phyloP scores from a whole-genome alignment of 495 filamentous ascomycete genomes.

The Extremus antarcticus region DNA sequence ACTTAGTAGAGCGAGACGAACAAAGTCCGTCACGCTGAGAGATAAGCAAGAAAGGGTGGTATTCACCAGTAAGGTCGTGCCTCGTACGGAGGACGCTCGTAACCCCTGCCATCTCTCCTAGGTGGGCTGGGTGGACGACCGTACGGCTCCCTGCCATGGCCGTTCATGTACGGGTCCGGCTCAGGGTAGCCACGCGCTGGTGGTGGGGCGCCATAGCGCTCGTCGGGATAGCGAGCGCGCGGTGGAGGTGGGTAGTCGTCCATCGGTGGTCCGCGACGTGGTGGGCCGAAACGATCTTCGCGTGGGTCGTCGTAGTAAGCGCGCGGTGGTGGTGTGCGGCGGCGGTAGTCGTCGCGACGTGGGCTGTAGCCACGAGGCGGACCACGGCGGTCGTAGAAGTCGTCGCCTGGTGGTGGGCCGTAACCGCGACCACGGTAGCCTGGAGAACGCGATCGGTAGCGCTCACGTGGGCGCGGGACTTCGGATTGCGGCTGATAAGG shows the following conservation, averaged over 20 bases:
- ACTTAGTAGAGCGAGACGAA: not conserved
- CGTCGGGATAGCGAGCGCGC: constrained; percentile 45
- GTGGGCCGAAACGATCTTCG: constrained; percentile 58
- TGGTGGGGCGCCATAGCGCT: constrained; percentile 37
- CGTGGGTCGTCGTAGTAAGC: constrained; percentile 72
- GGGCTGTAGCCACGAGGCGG: constrained; percentile 75
- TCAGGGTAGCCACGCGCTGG: constrained; percentile 45
- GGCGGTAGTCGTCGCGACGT: constrained; percentile 71
- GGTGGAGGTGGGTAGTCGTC: constrained; percentile 35
- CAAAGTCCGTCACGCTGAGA: not conserved
- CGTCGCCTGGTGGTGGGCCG: constrained; percentile 50
- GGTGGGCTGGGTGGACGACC: constrained; percentile 32
- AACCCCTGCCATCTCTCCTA: constrained; percentile 25
- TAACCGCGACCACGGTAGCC: constrained; percentile 49
- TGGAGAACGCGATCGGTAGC: constrained; percentile 66
- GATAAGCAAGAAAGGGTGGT: not conserved
- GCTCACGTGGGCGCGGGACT: constrained; percentile 53
- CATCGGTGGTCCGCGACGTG: constrained; percentile 44
- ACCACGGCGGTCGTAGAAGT: constrained; percentile 59
- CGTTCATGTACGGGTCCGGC: constrained; percentile 54
- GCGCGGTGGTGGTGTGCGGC: constrained; percentile 63
- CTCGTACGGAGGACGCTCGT: constrained; percentile 22
- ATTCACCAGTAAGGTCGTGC: constrained; percentile 29
- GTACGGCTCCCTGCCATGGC: constrained; percentile 43
- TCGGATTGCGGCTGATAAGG: constrained; percentile 53